phyloP scores from a whole-genome alignment of 257 asterid species.

The Solanum ahanhuiri region DNA sequence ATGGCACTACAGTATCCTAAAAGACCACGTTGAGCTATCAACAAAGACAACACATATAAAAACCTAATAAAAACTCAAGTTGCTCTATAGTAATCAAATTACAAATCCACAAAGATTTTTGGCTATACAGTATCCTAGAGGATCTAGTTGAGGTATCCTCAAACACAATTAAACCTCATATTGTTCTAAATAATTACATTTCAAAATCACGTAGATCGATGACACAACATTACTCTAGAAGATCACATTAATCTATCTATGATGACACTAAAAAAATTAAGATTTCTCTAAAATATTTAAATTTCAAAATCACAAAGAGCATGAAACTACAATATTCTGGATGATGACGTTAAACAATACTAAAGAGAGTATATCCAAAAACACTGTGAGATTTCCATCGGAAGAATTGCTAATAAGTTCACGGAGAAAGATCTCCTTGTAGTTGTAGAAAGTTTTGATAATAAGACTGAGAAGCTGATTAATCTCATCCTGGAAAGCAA shows the following conservation, averaged over 20 bases:
- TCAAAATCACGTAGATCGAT: not conserved
- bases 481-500: too few relatives aligned
- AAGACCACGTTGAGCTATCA: too few relatives aligned
- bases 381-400: too few relatives aligned
- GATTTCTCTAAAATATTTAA: not conserved
- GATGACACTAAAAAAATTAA: too few relatives aligned
- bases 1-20: not conserved
- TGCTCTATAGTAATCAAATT: not conserved
- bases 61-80: not conserved
- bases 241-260: not conserved
- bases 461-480: too few relatives aligned
- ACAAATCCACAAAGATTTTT: not conserved
- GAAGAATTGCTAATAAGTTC: too few relatives aligned
- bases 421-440: too few relatives aligned
- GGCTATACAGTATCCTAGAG: not conserved
- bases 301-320: not conserved
- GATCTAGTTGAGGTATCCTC: not conserved
- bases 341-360: too few relatives aligned
- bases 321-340: too few relatives aligned
- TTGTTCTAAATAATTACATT: not conserved
- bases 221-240: not conserved
- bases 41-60: too few relatives aligned
- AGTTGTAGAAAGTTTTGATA: too few relatives aligned
- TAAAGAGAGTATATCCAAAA: too few relatives aligned
- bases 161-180: not conserved